Evolutionary conservation across 2,329 filamentous ascomycete species (phyloP).

Genomic region (Blumeria hordei): DNA sequence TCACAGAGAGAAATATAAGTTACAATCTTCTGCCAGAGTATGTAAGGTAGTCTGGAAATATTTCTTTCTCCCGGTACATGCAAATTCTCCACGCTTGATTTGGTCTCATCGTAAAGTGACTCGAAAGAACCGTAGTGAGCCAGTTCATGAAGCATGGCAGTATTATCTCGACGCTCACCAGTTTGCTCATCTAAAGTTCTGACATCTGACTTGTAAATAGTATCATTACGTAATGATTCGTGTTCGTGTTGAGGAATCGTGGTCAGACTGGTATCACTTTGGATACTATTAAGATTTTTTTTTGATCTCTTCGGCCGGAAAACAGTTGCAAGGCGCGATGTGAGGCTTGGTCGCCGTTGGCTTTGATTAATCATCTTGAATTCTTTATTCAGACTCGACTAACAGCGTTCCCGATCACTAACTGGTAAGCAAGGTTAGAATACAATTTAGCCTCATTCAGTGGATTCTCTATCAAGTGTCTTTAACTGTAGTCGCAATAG

Average conservation of each 20-base stretch:
- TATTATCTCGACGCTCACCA: slow-evolving; percentile 14
- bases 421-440: too few species aligned
- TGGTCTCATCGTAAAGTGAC: slow-evolving; percentile 5
- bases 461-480: too few species aligned
- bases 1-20: slow-evolving; percentile 21
- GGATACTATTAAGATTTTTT: not conserved
- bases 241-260: not conserved
- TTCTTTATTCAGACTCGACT: not conserved
- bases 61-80: slow-evolving; percentile 17
- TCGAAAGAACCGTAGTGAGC: slow-evolving; percentile 12
- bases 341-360: slow-evolving; percentile 1
- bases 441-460: too few species aligned
- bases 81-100: slow-evolving; percentile 2
- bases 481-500: too few species aligned
- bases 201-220: not conserved
- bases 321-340: slow-evolving; percentile 3
- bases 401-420: too few species aligned
- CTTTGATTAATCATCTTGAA: not conserved
- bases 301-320: slow-evolving; percentile 4
- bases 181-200: slow-evolving; percentile 10
- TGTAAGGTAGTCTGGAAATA: slow-evolving; percentile 20
- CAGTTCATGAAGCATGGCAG: slow-evolving; percentile 13
- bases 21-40: slow-evolving; percentile 22
- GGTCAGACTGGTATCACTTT: not conserved
- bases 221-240: not conserved